Conservation (phyloP, 352 stramenopile genomes). For the Blastocystis hominis region DNA sequence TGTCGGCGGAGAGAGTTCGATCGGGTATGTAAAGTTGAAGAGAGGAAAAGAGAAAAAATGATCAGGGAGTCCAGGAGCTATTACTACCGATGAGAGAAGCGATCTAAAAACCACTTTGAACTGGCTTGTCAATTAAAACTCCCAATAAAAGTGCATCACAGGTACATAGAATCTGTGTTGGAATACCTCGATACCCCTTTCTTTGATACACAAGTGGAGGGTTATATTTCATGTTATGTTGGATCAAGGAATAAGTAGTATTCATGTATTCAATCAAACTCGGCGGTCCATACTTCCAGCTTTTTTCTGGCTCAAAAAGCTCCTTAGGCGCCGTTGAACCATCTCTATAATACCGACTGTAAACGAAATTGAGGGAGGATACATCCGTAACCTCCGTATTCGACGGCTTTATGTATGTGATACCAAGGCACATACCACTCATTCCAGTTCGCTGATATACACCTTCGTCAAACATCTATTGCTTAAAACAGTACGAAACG, state of each 20-base stretch:
- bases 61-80: slow-evolving; percentile 13
- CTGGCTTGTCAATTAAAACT: not conserved
- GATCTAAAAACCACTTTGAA: not conserved
- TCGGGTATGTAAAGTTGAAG: slow-evolving; percentile 17
- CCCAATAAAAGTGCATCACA: slow-evolving; percentile 38
- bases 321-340: not conserved
- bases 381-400: not conserved
- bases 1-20: not conserved
- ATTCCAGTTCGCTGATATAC: not conserved
- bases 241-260: not conserved
- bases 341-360: not conserved
- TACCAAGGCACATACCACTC: not conserved
- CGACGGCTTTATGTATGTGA: not conserved
- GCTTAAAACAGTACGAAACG: not conserved
- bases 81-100: not conserved
- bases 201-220: not conserved
- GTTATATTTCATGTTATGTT: not conserved
- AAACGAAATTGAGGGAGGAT: not conserved
- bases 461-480: not conserved
- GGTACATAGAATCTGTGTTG: not conserved
- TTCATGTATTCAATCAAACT: not conserved
- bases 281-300: not conserved
- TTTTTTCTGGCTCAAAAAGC: not conserved
- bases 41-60: slow-evolving; percentile 42
- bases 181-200: not conserved